These are phyloP conservation scores for Saprolegnia diclina DNA, from an alignment of 352 stramenopile genomes.

Conservation along the genomic window DNA sequence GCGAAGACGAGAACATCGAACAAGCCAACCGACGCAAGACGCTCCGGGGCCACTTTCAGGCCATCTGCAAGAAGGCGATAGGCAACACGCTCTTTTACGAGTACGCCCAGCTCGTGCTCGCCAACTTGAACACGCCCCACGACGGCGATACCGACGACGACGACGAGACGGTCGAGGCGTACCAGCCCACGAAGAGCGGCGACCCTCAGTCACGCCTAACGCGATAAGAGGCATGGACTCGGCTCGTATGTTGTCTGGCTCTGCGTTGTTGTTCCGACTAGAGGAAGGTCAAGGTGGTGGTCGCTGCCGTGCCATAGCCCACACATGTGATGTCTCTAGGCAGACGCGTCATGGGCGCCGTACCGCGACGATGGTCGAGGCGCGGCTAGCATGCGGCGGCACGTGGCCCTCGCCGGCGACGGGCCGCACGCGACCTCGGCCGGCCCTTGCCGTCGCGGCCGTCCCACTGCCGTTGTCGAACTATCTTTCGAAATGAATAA, in stretches of 20 bases:
- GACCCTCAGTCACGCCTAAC: background rate
- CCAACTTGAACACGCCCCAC: background rate
- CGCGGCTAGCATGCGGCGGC: too few relatives aligned
- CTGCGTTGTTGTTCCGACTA: too few relatives aligned
- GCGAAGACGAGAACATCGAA: too few relatives aligned
- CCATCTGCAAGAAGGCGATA: constrained; percentile 6
- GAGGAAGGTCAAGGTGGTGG: too few relatives aligned
- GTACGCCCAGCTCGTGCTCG: background rate
- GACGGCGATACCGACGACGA: background rate
- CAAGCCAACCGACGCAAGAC: background rate
- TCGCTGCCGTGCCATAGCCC: too few relatives aligned
- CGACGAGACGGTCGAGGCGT: background rate
- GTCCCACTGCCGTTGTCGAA: background rate
- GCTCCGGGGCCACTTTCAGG: background rate
- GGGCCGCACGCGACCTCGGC: background rate
- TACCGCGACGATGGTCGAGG: too few relatives aligned
- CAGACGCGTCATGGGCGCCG: too few relatives aligned
- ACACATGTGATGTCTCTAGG: too few relatives aligned
- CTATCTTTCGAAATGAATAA: constrained; percentile 22
- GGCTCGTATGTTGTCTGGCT: too few relatives aligned
- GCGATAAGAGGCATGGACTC: too few relatives aligned
- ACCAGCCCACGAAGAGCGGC: background rate
- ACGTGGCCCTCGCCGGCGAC: background rate
- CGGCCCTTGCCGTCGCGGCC: too few relatives aligned
- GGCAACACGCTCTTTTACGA: constrained; percentile 7